Base-by-base conservation (phyloP, 2,329 filamentous ascomycete genomes). In the Samsoniella hepiali region DNA sequence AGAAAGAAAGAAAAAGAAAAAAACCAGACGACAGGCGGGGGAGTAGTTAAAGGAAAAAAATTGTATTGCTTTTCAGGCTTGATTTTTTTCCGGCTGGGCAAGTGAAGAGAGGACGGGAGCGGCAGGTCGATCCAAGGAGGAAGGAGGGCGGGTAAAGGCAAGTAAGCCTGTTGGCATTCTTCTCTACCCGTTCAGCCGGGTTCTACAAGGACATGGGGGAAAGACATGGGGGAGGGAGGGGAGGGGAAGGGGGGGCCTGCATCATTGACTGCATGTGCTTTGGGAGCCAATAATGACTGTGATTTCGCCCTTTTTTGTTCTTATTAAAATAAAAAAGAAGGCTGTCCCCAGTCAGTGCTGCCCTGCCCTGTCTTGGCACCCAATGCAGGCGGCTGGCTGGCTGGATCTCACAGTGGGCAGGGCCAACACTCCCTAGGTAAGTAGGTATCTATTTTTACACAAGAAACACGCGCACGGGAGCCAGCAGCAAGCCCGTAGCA, bases 231-330 rank as follows among this genome's bases (percentile, higher is more conserved):
- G 2, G 32, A 32, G 50, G 32, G 50, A 49, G 44, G 44, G 47
- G 47, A 13, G 27, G 27, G 27, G 5, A n/a, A 29, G 45, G 5
- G 22, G 4, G 11, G 10, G 51, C 36, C 51, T 58, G 40, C 55
- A 58, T 45, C 55, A 58, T 32, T 45, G 31, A 47, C 42, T 58
- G 55, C 55, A 47, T 58, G 55, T 45, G 55, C 31, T 45, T 40
- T 58, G n/a, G 7, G 42, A 2, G 22, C 17, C 22, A 22, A 45
- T 45, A 17, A 6, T 47, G n/a, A 47, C 27, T 47, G n/a, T 47
- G 10, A 27, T 27, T 47, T 47, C 7, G 10, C 27, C 27, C 22
- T 22, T 22, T 22, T 36, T 22, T 36, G 6, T 36, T 53, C 27
- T n/a, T 32, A 31, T 15, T 5, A 53, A 32, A 47, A 47, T 11